These are phyloP conservation scores for Aspergillus sp. DNA, from an alignment of 2,329 filamentous ascomycete genomes.

Conservation along the genomic window DNA sequence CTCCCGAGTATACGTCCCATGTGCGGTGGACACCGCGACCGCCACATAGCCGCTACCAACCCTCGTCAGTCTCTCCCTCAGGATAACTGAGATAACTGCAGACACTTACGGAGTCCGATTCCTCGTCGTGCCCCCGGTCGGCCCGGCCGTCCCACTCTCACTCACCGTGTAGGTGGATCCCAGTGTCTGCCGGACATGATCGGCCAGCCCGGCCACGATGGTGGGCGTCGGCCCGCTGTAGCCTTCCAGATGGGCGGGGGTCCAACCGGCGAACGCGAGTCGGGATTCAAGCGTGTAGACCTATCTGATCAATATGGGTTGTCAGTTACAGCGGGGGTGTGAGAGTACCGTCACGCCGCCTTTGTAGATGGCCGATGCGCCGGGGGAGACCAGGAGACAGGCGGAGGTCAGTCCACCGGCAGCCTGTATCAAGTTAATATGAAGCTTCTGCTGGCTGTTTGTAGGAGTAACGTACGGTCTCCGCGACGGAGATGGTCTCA, in stretches of 20 bases:
- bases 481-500: slow-evolving; percentile 60
- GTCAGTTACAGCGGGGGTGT: neutral
- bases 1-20: slow-evolving; percentile 55
- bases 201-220: slow-evolving; percentile 57
- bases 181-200: slow-evolving; percentile 56
- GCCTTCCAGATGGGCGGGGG: slow-evolving; percentile 47
- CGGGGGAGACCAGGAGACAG: slow-evolving; percentile 57
- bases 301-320: slow-evolving; percentile 7
- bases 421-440: slow-evolving; percentile 41
- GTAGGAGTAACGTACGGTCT: slow-evolving; percentile 48
- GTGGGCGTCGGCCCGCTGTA: slow-evolving; percentile 62
- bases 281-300: slow-evolving; percentile 61
- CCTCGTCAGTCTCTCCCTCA: neutral
- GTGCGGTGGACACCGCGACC: slow-evolving; percentile 56
- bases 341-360: slow-evolving; percentile 56
- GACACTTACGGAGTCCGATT: slow-evolving; percentile 56
- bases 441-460: neutral
- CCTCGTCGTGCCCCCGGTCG: slow-evolving; percentile 55
- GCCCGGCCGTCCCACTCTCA: slow-evolving; percentile 65
- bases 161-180: slow-evolving; percentile 57
- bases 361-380: slow-evolving; percentile 58
- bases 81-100: neutral
- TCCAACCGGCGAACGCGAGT: slow-evolving; percentile 62
- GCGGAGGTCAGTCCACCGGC: slow-evolving; percentile 63
- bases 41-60: slow-evolving; percentile 58